These are phyloP conservation scores for Argentina anserina DNA, from an alignment of 306 rosid species.

Conservation along the genomic window DNA sequence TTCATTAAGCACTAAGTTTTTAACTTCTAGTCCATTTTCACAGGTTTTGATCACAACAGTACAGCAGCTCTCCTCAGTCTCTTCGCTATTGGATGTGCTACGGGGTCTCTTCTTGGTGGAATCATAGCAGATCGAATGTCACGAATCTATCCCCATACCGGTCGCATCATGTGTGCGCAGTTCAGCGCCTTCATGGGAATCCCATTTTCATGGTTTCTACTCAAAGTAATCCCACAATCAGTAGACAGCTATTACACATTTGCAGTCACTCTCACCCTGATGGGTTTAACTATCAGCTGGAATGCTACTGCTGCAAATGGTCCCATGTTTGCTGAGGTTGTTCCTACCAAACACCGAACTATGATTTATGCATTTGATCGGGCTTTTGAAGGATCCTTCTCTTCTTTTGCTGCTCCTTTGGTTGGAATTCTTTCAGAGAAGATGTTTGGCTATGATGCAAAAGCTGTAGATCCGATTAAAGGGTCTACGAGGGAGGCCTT, in stretches of 20 bases:
- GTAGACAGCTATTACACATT: conserved; percentile 59
- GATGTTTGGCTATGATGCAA: conserved; percentile 76
- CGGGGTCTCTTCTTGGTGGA: conserved; percentile 81
- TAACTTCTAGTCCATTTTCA: conserved; percentile 1
- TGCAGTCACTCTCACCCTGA: conserved; percentile 64
- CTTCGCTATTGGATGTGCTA: conserved; percentile 84
- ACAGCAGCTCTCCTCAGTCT: conserved; percentile 76
- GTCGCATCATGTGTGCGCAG: conserved; percentile 88
- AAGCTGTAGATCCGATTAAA: conserved; percentile 54
- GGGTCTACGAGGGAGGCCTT: conserved; percentile 75
- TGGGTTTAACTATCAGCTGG: conserved; percentile 98
- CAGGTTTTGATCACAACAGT: conserved; percentile 85
- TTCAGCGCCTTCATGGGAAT: conserved; percentile 95
- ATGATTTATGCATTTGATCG: conserved; percentile 97
- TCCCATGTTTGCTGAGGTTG: conserved; percentile 96
- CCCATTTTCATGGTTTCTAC: conserved; percentile 85
- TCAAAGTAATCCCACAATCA: conserved; percentile 74
- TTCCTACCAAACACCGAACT: conserved; percentile 80
- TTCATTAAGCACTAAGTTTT: neutral
- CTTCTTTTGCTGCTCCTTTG: conserved; percentile 93
- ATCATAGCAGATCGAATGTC: conserved; percentile 68
- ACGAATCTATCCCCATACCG: conserved; percentile 67
- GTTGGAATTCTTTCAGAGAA: conserved; percentile 93
- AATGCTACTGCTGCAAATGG: conserved; percentile 76
- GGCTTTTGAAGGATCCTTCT: conserved; percentile 93